Evolutionary conservation across 176 grass and related monocot genomes (phyloP).

Genomic region (Ensete glaucum): DNA sequence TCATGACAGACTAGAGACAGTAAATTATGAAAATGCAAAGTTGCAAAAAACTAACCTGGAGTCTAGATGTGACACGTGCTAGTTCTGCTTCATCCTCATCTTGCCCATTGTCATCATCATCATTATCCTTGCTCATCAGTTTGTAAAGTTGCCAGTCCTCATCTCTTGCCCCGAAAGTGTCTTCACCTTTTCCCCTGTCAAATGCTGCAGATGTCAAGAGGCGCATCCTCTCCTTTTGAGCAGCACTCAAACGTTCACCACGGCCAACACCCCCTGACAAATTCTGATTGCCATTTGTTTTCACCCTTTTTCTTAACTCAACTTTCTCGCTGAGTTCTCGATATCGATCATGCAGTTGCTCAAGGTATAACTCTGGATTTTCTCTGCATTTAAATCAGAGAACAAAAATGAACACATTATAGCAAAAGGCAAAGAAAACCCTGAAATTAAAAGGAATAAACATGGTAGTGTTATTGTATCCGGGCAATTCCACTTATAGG

Average conservation of each 20-base stretch:
- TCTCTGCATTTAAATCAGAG: conserved; percentile 44
- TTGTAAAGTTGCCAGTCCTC: conserved; percentile 98
- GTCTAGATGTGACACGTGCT: conserved; percentile 47
- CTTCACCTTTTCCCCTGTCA: conserved; percentile 93
- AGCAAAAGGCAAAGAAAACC: neutral
- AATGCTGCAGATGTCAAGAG: conserved; percentile 80
- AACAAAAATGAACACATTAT: neutral
- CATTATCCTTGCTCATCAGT: conserved; percentile 88
- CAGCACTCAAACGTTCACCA: conserved; percentile 82
- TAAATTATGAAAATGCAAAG: neutral
- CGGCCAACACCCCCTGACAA: conserved; percentile 61
- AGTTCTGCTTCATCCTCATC: conserved; percentile 86
- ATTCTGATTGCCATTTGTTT: conserved; percentile 66
- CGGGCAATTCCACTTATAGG: neutral
- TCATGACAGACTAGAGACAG: too few species aligned
- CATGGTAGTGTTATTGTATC: neutral
- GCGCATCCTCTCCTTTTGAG: conserved; percentile 91
- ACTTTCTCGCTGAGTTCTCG: conserved; percentile 70
- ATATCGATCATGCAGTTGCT: conserved; percentile 61
- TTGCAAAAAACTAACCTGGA: conserved; percentile 45
- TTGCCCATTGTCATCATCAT: conserved; percentile 61
- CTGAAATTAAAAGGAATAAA: neutral
- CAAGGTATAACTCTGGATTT: conserved; percentile 89
- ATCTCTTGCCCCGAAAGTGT: conserved; percentile 85
- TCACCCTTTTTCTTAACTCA: conserved; percentile 71